A percentile compares a stretch with the other conserved stretches of the same genome.
phyloP scores from a whole-genome alignment of 208 protist genomes.

The Leishmania guyanensis region DNA sequence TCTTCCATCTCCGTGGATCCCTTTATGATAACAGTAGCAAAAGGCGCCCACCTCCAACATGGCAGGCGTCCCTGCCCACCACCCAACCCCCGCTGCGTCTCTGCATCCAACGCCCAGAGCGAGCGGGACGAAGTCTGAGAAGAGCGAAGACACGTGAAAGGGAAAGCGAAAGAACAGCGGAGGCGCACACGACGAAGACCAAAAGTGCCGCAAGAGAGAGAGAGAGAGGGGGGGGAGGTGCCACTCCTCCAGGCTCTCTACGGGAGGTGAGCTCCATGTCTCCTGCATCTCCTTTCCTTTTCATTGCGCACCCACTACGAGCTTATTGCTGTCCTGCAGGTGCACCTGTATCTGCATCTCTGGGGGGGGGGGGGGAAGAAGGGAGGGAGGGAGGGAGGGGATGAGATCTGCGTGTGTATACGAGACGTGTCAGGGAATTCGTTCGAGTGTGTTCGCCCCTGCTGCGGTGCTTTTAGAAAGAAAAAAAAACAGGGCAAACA shows the following conservation, averaged over 20 bases:
- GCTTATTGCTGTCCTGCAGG: too few species aligned
- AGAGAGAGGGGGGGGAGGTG: not conserved
- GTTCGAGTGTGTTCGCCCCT: not conserved
- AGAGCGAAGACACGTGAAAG: not conserved
- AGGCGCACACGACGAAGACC: not conserved
- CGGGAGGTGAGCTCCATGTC: not conserved
- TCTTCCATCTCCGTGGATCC: not conserved
- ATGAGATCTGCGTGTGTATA: not conserved
- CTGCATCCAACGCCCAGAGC: not conserved
- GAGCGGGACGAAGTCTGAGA: not conserved
- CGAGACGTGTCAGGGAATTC: not conserved
- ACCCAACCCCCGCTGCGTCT: not conserved
- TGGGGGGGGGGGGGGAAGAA: not conserved
- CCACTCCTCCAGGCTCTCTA: not conserved
- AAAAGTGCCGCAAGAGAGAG: not conserved
- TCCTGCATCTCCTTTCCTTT: not conserved
- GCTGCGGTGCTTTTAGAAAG: not conserved
- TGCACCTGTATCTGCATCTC: not conserved
- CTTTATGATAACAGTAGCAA: not conserved
- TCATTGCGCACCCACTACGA: too few species aligned
- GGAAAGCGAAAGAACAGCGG: not conserved
- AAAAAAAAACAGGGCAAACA: not conserved
- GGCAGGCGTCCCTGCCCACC: not conserved
- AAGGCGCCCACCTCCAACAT: not conserved
- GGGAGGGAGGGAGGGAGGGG: not conserved